Conservation (phyloP, 208 protist genomes). For the Acanthamoeba rhysodes region DNA sequence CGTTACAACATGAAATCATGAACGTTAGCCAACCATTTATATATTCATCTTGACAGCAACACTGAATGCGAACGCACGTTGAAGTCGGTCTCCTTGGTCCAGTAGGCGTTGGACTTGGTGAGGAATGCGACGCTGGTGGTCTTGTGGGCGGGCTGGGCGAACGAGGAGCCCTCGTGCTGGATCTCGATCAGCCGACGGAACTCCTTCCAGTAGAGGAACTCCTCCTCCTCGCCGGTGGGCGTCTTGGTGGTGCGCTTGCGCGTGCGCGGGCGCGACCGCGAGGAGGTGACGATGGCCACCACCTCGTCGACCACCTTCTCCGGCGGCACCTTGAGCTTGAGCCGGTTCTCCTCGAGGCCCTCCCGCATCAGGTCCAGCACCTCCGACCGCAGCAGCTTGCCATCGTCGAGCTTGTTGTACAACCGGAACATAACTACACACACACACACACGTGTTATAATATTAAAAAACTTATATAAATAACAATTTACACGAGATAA, state of each 20-base stretch:
- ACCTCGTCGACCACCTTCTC: slow-evolving; percentile 27
- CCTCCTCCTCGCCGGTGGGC: neutral
- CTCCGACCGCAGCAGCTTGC: slow-evolving; percentile 28
- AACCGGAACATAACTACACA: slow-evolving; percentile 8
- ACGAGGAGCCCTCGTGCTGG: slow-evolving; percentile 15
- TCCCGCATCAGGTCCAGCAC: neutral
- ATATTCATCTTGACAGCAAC: too few relatives aligned
- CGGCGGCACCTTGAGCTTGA: slow-evolving; percentile 10
- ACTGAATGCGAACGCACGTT: neutral
- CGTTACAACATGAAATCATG: too few relatives aligned
- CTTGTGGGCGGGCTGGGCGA: slow-evolving; percentile 13
- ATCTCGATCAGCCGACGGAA: slow-evolving; percentile 4
- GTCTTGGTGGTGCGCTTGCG: neutral
- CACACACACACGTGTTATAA: too few relatives aligned
- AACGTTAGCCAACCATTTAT: too few relatives aligned
- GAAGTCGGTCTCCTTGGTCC: slow-evolving; percentile 41
- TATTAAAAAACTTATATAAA: too few relatives aligned
- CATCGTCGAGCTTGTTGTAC: slow-evolving; percentile 20
- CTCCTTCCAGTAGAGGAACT: slow-evolving; percentile 57
- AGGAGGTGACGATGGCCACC: neutral
- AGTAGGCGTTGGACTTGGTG: slow-evolving; percentile 37
- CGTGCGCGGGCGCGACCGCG: neutral
- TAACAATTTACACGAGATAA: too few relatives aligned
- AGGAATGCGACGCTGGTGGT: neutral
- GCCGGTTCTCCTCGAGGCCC: slow-evolving; percentile 17